Percentiles rank a stretch among this genome's conserved stretches.
Evolutionary conservation across 2,329 filamentous ascomycete species (phyloP).

Genomic region (Sordariomycetes sp.): DNA sequence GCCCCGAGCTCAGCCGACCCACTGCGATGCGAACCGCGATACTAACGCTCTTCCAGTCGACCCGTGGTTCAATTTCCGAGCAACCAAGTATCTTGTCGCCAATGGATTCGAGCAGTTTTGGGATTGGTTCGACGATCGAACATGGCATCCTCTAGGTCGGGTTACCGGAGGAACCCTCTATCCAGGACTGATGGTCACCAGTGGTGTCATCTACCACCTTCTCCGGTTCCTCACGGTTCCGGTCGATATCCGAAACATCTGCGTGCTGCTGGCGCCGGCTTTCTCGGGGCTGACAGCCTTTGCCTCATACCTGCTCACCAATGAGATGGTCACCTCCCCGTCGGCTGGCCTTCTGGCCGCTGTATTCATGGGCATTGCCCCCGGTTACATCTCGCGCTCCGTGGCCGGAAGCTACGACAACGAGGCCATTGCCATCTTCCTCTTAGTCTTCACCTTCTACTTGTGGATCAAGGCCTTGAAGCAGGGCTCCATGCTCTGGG

Average conservation of each 20-base stretch:
- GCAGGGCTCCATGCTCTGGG: slow-evolving; percentile 93
- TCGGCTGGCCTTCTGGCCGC: slow-evolving; percentile 92
- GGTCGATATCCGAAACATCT: slow-evolving; percentile 97
- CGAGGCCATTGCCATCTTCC: slow-evolving; percentile 97
- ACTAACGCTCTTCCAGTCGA: slow-evolving; percentile 52
- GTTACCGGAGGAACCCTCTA: slow-evolving; percentile 98
- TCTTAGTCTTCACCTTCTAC: slow-evolving; percentile 96
- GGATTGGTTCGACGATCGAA: slow-evolving; percentile 99
- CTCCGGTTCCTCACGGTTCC: slow-evolving; percentile 81
- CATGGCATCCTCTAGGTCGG: slow-evolving; percentile 97
- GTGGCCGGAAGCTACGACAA: slow-evolving; percentile 99
- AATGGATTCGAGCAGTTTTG: slow-evolving; percentile 98
- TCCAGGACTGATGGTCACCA: slow-evolving; percentile 97
- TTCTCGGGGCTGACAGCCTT: slow-evolving; percentile 91
- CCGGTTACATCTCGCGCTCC: slow-evolving; percentile 94
- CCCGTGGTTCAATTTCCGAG: slow-evolving; percentile 99
- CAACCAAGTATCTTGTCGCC: slow-evolving; percentile 92
- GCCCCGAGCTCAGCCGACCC: background rate
- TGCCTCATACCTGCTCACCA: slow-evolving; percentile 87
- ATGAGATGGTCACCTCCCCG: slow-evolving; percentile 91
- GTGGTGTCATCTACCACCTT: slow-evolving; percentile 88
- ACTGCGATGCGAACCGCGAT: background rate
- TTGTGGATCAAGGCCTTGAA: slow-evolving; percentile 99
- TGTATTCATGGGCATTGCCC: slow-evolving; percentile 92
- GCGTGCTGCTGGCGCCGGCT: slow-evolving; percentile 84